These are phyloP conservation scores for Tulasnella calospora DNA, from an alignment of 768 basidiomycete species.

Conservation along the genomic window DNA sequence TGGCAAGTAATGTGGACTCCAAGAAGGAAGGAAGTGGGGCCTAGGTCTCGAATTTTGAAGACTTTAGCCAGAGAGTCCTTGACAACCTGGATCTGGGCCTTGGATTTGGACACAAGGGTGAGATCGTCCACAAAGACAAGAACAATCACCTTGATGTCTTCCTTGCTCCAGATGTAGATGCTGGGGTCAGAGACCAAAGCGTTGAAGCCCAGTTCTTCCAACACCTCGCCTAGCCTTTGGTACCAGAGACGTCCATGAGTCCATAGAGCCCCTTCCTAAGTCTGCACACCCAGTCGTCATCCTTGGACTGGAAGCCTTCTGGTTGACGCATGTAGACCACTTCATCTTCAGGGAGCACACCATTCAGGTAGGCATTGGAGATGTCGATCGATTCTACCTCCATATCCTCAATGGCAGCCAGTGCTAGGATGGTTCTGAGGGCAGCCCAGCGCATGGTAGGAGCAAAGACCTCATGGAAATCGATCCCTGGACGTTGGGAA, in stretches of 20 bases:
- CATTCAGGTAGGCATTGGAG: slow-evolving; percentile 32
- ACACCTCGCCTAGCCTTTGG: slow-evolving; percentile 14
- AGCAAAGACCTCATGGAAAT: slow-evolving; percentile 34
- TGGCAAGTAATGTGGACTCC: slow-evolving; percentile 31
- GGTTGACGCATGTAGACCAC: slow-evolving; percentile 20
- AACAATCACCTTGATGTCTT: background rate
- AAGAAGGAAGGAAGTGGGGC: slow-evolving; percentile 26
- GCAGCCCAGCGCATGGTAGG: slow-evolving; percentile 10
- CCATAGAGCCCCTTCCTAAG: slow-evolving; percentile 32
- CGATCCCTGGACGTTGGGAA: slow-evolving; percentile 40
- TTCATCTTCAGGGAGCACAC: slow-evolving; percentile 27
- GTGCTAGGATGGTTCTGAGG: slow-evolving; percentile 2
- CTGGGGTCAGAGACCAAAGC: slow-evolving; percentile 3
- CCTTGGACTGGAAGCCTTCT: background rate
- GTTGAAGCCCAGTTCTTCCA: background rate
- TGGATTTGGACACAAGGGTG: background rate
- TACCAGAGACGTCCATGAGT: slow-evolving; percentile 30
- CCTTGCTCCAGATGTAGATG: slow-evolving; percentile 17
- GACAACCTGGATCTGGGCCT: slow-evolving; percentile 12
- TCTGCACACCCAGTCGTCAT: background rate
- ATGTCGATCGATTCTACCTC: slow-evolving; percentile 32
- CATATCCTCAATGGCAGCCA: background rate
- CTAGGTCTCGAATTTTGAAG: slow-evolving; percentile 4
- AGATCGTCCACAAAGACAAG: slow-evolving; percentile 32
- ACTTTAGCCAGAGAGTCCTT: slow-evolving; percentile 23